Percentiles rank a stretch among this genome's conserved stretches.
Evolutionary conservation across 495 filamentous ascomycete genomes (phyloP).

Genomic region (Cenococcum geophilum): DNA sequence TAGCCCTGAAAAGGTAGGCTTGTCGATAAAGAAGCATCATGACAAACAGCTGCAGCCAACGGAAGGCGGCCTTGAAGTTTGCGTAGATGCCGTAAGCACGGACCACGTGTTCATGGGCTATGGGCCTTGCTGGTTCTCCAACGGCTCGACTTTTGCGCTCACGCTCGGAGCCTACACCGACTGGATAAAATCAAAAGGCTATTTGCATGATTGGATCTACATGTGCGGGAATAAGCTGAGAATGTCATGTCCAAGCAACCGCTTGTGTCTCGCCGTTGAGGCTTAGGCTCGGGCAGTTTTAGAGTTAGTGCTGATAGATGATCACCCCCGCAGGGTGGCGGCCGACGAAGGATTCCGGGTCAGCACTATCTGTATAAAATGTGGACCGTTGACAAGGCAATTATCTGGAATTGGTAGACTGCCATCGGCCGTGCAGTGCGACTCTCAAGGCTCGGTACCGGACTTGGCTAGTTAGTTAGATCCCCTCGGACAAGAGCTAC

Average conservation of each 20-base stretch:
- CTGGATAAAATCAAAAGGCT: slow-evolving; percentile 14
- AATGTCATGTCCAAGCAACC: slow-evolving; percentile 2
- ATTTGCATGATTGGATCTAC: slow-evolving; percentile 14
- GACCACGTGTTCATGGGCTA: slow-evolving; percentile 28
- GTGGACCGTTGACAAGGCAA: not conserved
- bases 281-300: not conserved
- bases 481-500: not conserved
- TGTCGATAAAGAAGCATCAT: not conserved
- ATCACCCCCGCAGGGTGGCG: not conserved
- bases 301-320: not conserved
- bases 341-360: not conserved
- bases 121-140: slow-evolving; percentile 22
- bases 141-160: slow-evolving; percentile 13
- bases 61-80: slow-evolving; percentile 7
- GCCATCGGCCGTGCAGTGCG: slow-evolving; percentile 24
- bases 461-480: not conserved
- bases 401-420: slow-evolving; percentile 10
- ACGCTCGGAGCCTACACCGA: slow-evolving; percentile 14
- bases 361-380: not conserved
- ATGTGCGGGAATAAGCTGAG: not conserved
- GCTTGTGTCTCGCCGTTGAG: not conserved
- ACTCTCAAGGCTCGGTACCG: slow-evolving; percentile 21
- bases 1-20: slow-evolving; percentile 7
- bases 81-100: slow-evolving; percentile 12
- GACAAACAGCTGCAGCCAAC: not conserved